A percentile compares a stretch with the other conserved stretches of the same genome.
phyloP scores from a whole-genome alignment of 2,329 filamentous ascomycete species.

The Didymosphaeria variabile region DNA sequence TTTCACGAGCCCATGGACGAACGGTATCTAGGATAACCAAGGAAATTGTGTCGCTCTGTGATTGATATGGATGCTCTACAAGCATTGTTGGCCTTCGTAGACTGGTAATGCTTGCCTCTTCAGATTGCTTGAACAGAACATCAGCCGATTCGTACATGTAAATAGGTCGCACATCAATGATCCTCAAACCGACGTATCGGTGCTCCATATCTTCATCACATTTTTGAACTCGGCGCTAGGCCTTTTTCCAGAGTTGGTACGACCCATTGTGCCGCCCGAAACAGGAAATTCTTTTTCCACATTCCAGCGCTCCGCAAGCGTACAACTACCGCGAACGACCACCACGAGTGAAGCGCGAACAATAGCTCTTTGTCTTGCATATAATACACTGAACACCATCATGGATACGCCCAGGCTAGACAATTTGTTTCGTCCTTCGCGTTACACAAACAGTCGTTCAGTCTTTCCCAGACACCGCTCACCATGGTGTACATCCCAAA shows the following conservation, averaged over 20 bases:
- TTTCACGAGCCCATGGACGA: no score
- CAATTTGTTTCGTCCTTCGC: not conserved
- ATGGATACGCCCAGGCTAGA: not conserved
- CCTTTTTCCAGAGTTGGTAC: not conserved
- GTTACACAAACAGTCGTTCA: not conserved
- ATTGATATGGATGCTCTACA: not conserved
- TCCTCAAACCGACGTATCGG: not conserved
- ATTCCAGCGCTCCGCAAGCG: constrained; percentile 1
- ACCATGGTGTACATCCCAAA: constrained; percentile 19
- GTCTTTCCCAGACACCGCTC: not conserved
- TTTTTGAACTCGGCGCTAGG: not conserved
- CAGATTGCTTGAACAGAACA: not conserved
- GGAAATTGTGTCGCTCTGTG: no score
- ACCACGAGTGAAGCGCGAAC: not conserved
- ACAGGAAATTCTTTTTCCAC: constrained; percentile 1
- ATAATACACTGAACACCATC: not conserved
- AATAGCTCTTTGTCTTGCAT: constrained; percentile 1
- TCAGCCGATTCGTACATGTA: not conserved
- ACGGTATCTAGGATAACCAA: no score
- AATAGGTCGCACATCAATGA: not conserved
- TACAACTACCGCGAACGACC: constrained; percentile 1
- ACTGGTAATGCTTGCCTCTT: not conserved
- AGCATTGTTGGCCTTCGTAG: not conserved
- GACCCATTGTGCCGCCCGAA: not conserved
- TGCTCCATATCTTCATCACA: not conserved